These are phyloP conservation scores for Pseudogymnoascus sp. DNA, from an alignment of 2,329 filamentous ascomycete species.

Conservation along the genomic window DNA sequence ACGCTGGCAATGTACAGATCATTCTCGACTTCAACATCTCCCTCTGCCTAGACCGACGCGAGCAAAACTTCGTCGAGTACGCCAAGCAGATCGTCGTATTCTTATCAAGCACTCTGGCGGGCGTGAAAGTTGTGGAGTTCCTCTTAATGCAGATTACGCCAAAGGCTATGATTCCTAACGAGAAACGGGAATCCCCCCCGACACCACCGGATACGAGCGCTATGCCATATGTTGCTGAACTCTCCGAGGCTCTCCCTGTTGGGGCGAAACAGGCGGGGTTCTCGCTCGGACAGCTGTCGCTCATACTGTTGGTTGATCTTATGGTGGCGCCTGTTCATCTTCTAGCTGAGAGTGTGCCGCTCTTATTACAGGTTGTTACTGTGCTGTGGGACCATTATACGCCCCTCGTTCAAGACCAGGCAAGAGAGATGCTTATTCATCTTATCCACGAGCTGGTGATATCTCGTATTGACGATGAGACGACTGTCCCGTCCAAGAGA, in stretches of 20 bases:
- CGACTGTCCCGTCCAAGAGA: constrained; percentile 54
- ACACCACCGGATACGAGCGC: constrained; percentile 65
- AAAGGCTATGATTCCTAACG: constrained; percentile 92
- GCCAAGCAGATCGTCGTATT: constrained; percentile 98
- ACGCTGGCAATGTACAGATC: constrained; percentile 87
- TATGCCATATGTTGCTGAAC: constrained; percentile 84
- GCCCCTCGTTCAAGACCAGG: constrained; percentile 88
- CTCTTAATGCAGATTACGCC: constrained; percentile 84
- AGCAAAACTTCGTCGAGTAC: constrained; percentile 97
- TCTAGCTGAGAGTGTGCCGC: constrained; percentile 69
- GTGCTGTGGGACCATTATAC: constrained; percentile 98
- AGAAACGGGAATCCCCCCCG: constrained; percentile 63
- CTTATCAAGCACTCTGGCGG: constrained; percentile 75
- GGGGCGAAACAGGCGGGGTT: constrained; percentile 90
- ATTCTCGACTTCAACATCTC: constrained; percentile 95
- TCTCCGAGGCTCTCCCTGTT: constrained; percentile 69
- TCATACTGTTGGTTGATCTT: constrained; percentile 90
- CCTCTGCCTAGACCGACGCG: constrained; percentile 83
- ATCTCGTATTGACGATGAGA: constrained; percentile 57
- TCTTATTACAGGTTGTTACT: constrained; percentile 82
- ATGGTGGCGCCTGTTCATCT: constrained; percentile 89
- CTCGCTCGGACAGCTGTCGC: constrained; percentile 83
- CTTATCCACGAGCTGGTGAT: constrained; percentile 94
- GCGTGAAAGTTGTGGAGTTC: constrained; percentile 90
- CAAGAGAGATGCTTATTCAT: constrained; percentile 95